phyloP scores from a whole-genome alignment of 495 filamentous ascomycete genomes.

The Penicillium coffeae region DNA sequence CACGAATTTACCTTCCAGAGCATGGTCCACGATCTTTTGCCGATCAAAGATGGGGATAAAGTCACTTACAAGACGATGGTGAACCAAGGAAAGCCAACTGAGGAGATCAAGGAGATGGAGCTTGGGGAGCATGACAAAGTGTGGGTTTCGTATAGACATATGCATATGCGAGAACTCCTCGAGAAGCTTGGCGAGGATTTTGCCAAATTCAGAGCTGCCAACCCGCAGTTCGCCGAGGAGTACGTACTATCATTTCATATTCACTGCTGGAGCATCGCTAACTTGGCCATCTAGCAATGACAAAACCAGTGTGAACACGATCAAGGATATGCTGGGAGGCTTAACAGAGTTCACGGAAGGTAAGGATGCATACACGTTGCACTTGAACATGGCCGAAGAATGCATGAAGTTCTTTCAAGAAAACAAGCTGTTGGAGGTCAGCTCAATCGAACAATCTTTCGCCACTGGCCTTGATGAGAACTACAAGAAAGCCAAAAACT shows the following conservation, averaged over 20 bases:
- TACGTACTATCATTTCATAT: constrained; percentile 23
- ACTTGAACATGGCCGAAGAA: constrained; percentile 96
- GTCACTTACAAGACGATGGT: constrained; percentile 74
- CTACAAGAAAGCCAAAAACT: constrained; percentile 81
- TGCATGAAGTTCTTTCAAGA: constrained; percentile 89
- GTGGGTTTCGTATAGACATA: constrained; percentile 89
- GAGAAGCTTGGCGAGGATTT: constrained; percentile 91
- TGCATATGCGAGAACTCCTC: constrained; percentile 97
- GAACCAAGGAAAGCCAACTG: constrained; percentile 63
- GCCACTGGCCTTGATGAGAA: constrained; percentile 94
- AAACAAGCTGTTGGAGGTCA: constrained; percentile 80
- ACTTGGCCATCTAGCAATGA: constrained; percentile 38
- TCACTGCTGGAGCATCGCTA: constrained; percentile 3
- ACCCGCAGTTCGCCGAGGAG: constrained; percentile 87
- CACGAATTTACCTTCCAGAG: constrained; percentile 99
- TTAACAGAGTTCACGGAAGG: constrained; percentile 91
- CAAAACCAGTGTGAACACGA: constrained; percentile 76
- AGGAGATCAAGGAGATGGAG: constrained; percentile 83
- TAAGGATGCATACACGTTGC: constrained; percentile 91
- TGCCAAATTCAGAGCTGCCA: constrained; percentile 80
- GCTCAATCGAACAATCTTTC: constrained; percentile 77
- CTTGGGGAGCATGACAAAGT: constrained; percentile 85
- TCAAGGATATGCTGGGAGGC: constrained; percentile 94
- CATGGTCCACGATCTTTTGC: constrained; percentile 91
- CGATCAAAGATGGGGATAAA: constrained; percentile 82